phyloP scores from a whole-genome alignment of 345 rosid species.

The Sonneratia alba region DNA sequence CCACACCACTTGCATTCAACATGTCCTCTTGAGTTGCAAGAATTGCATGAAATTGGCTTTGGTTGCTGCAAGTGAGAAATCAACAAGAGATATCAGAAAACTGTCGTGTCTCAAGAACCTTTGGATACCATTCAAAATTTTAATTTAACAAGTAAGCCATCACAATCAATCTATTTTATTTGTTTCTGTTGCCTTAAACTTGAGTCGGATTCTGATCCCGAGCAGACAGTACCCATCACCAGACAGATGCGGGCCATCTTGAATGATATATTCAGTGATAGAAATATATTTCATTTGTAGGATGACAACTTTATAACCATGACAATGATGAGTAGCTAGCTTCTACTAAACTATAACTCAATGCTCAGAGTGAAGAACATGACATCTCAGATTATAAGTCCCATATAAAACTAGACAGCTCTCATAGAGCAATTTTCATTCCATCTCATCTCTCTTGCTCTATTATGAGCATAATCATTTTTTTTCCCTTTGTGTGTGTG shows the following conservation, averaged over 20 bases:
- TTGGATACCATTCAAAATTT: not conserved
- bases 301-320: not conserved
- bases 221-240: too few relatives aligned
- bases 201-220: too few relatives aligned
- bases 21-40: slow-evolving; percentile 58
- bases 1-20: slow-evolving; percentile 89
- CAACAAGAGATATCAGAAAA: not conserved
- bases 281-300: not conserved
- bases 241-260: not conserved
- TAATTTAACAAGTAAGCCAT: not conserved
- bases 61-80: slow-evolving; percentile 52
- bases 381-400: not conserved
- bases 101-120: not conserved
- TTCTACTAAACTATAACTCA: not conserved
- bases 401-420: not conserved
- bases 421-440: not conserved
- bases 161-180: not conserved
- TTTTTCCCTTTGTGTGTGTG: too few relatives aligned
- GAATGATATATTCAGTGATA: not conserved
- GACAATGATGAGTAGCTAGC: not conserved
- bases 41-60: slow-evolving; percentile 55
- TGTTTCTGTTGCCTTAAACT: too few relatives aligned
- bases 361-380: not conserved
- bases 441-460: not conserved
- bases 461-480: not conserved